A percentile compares a stretch with the other conserved stretches of the same genome.
Conservation (phyloP, 164 flowering plant species). For the Annona squamosa region DNA sequence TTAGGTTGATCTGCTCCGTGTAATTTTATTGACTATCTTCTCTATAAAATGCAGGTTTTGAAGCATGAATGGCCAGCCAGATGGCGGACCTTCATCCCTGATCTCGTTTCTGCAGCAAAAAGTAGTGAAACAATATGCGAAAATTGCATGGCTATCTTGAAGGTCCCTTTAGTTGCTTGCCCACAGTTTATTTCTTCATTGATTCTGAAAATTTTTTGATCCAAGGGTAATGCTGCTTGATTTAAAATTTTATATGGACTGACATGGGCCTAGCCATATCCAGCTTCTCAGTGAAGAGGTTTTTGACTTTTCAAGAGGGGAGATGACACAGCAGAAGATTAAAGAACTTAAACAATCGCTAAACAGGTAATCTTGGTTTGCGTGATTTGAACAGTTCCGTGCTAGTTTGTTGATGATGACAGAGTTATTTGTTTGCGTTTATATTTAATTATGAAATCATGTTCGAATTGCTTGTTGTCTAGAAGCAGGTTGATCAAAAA, state of each 20-base stretch:
- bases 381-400: background rate
- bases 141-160: slow-evolving; percentile 95
- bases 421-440: background rate
- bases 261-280: background rate
- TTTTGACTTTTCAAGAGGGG: slow-evolving; percentile 97
- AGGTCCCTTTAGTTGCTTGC: slow-evolving; percentile 29
- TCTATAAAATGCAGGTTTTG: slow-evolving; percentile 51
- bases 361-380: slow-evolving; percentile 51
- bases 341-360: slow-evolving; percentile 93
- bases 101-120: slow-evolving; percentile 93
- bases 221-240: background rate
- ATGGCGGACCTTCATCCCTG: slow-evolving; percentile 93
- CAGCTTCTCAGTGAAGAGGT: slow-evolving; percentile 99
- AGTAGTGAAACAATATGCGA: slow-evolving; percentile 98
- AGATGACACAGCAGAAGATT: slow-evolving; percentile 97
- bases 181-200: background rate
- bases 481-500: background rate
- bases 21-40: background rate
- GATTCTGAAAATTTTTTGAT: background rate
- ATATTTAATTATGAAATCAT: background rate
- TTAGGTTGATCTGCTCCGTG: background rate
- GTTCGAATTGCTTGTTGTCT: background rate
- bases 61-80: slow-evolving; percentile 99
- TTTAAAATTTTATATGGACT: background rate
- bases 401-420: background rate